phyloP scores from a whole-genome alignment of 306 rosid species.

The Coriaria nepalensis region DNA sequence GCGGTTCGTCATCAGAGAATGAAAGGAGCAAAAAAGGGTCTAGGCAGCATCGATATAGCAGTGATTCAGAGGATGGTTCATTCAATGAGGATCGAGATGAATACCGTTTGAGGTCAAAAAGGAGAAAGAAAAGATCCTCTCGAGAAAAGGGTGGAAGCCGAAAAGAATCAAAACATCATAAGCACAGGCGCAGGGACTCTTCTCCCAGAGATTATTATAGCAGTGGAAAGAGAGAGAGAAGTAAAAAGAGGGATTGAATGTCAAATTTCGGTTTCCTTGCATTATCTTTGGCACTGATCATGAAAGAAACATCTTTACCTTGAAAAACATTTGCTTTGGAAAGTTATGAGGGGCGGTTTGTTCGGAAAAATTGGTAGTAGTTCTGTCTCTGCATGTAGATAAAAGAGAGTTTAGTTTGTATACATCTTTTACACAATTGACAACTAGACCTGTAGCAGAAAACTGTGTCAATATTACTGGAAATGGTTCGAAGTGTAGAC shows the following conservation, averaged over 20 bases:
- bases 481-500: too few species aligned
- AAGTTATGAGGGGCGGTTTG: too few species aligned
- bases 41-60: constrained; percentile 35
- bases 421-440: too few species aligned
- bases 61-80: constrained; percentile 39
- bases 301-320: too few species aligned
- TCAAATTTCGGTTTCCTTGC: neutral
- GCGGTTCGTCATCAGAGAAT: constrained; percentile 42
- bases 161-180: constrained; percentile 52
- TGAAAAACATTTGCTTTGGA: too few species aligned
- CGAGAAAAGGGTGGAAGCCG: constrained; percentile 47
- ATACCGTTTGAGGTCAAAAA: constrained; percentile 42
- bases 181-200: constrained; percentile 43
- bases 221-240: constrained; percentile 40
- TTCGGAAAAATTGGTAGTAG: too few species aligned
- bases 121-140: constrained; percentile 43
- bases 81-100: constrained; percentile 33
- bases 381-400: too few species aligned
- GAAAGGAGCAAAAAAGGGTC: constrained; percentile 51
- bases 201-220: constrained; percentile 31
- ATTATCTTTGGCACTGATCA: too few species aligned
- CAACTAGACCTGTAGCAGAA: too few species aligned
- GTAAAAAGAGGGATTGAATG: constrained; percentile 2
- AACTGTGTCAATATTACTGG: too few species aligned
- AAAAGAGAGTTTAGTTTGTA: too few species aligned